Evolutionary conservation across 345 rosid species (phyloP).

Genomic region (Eutrema japonicum): DNA sequence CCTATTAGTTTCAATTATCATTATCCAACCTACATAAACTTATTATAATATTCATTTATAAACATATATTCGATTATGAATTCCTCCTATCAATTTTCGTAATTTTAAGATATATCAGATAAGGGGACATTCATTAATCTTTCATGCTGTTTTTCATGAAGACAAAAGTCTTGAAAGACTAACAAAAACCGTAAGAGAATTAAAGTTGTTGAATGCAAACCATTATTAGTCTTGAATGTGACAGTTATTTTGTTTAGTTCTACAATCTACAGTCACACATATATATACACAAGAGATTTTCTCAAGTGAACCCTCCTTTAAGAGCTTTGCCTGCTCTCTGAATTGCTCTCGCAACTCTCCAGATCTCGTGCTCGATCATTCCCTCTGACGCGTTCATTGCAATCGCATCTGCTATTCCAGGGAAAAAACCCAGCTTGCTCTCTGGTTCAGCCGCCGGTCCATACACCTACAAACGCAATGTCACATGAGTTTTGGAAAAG

Average conservation of each 20-base stretch:
- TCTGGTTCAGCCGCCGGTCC: conserved; percentile 63
- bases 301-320: conserved; percentile 57
- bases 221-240: conserved; percentile 13
- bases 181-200: neutral
- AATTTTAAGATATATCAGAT: too few species aligned
- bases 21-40: neutral
- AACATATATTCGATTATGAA: neutral
- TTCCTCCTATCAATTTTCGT: neutral
- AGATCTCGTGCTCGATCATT: conserved; percentile 70
- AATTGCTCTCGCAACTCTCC: conserved; percentile 93
- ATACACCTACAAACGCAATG: conserved; percentile 56
- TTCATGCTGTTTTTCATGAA: neutral
- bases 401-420: conserved; percentile 79
- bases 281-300: conserved; percentile 26
- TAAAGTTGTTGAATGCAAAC: neutral
- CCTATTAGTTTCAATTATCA: neutral
- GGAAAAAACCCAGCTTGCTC: conserved; percentile 73
- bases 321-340: conserved; percentile 81
- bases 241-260: conserved; percentile 21
- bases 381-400: conserved; percentile 41
- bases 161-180: too few species aligned
- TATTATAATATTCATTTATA: neutral
- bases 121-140: neutral
- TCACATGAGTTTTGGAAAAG: neutral
- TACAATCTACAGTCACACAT: conserved; percentile 36